Percentiles rank a stretch among this genome's conserved stretches.
Evolutionary conservation across 148 eudicot species (phyloP).

Genomic region (Rhododendron griersonianum): DNA sequence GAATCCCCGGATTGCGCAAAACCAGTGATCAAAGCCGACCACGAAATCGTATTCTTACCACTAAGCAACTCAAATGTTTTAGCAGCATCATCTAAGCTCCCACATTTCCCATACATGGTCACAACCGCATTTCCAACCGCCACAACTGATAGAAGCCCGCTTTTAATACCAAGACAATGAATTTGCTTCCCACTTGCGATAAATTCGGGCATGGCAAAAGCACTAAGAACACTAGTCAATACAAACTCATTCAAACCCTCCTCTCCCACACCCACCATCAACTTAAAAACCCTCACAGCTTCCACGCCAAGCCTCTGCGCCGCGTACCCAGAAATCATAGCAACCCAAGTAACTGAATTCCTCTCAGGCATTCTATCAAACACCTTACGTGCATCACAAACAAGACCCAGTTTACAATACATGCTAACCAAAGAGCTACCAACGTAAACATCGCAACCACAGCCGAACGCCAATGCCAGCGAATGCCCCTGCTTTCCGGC

Average conservation of each 20-base stretch:
- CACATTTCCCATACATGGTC: slow-evolving; percentile 54
- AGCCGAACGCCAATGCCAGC: slow-evolving; percentile 24
- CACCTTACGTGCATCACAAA: slow-evolving; percentile 38
- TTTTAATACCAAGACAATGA: slow-evolving; percentile 38
- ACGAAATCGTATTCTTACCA: slow-evolving; percentile 36
- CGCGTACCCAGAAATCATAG: slow-evolving; percentile 49
- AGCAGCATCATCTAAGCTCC: slow-evolving; percentile 28
- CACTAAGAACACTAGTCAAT: slow-evolving; percentile 45
- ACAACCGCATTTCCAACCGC: slow-evolving; percentile 52
- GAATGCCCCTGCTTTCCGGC: slow-evolving; percentile 39
- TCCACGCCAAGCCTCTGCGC: slow-evolving; percentile 30
- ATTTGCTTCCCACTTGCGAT: slow-evolving; percentile 31
- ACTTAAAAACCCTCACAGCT: slow-evolving; percentile 33
- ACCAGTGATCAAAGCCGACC: slow-evolving; percentile 61
- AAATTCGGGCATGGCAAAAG: slow-evolving; percentile 23
- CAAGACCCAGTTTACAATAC: slow-evolving; percentile 38
- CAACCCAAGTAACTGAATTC: slow-evolving; percentile 47
- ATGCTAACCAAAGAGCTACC: slow-evolving; percentile 37
- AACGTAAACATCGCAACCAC: slow-evolving; percentile 32
- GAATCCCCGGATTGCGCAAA: slow-evolving; percentile 49
- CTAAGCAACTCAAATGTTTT: slow-evolving; percentile 31
- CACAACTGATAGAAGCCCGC: slow-evolving; percentile 23
- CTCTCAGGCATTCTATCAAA: slow-evolving; percentile 52
- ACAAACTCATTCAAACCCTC: slow-evolving; percentile 34
- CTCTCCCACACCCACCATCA: slow-evolving; percentile 21